A percentile compares a stretch with the other conserved stretches of the same genome.
These are phyloP conservation scores for Scutellaria minor DNA, from an alignment of 257 asterid genomes.

Conservation along the genomic window DNA sequence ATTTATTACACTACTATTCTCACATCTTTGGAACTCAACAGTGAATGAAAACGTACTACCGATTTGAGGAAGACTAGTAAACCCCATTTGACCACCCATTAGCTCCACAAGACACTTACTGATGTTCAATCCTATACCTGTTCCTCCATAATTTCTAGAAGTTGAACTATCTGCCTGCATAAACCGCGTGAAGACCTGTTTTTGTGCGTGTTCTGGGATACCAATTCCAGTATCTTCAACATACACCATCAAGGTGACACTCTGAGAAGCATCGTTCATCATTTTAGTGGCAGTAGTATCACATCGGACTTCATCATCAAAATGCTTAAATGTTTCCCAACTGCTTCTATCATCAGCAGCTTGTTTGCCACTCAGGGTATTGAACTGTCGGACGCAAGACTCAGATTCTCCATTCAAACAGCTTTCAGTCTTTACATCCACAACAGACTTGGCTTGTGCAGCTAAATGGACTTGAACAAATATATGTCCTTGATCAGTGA, in stretches of 20 bases:
- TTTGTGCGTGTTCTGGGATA: constrained; percentile 73
- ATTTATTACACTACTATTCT: constrained; percentile 43
- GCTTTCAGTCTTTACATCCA: constrained; percentile 42
- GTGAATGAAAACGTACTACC: constrained; percentile 92
- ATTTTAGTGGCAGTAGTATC: constrained; percentile 27
- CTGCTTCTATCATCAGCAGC: constrained; percentile 81
- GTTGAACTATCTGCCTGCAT: constrained; percentile 99
- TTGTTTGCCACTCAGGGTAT: constrained; percentile 81
- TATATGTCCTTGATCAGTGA: constrained; percentile 87
- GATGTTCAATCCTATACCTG: constrained; percentile 93
- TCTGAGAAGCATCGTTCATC: constrained; percentile 38
- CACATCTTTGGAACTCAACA: constrained; percentile 57
- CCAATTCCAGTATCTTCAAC: constrained; percentile 97
- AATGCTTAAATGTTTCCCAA: constrained; percentile 66
- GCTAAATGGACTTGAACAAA: constrained; percentile 85
- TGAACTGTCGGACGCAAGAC: constrained; percentile 44
- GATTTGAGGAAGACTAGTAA: constrained; percentile 71
- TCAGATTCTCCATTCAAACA: constrained; percentile 56
- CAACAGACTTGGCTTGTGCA: constrained; percentile 52
- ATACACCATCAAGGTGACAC: constrained; percentile 60
- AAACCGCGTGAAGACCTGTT: constrained; percentile 82
- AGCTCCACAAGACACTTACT: constrained; percentile 90
- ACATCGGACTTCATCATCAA: constrained; percentile 48
- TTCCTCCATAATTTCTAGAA: constrained; percentile 89
- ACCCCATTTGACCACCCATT: constrained; percentile 89